Base-by-base conservation (phyloP, 2,329 filamentous ascomycete species). In the Aureobasidium sp. region DNA sequence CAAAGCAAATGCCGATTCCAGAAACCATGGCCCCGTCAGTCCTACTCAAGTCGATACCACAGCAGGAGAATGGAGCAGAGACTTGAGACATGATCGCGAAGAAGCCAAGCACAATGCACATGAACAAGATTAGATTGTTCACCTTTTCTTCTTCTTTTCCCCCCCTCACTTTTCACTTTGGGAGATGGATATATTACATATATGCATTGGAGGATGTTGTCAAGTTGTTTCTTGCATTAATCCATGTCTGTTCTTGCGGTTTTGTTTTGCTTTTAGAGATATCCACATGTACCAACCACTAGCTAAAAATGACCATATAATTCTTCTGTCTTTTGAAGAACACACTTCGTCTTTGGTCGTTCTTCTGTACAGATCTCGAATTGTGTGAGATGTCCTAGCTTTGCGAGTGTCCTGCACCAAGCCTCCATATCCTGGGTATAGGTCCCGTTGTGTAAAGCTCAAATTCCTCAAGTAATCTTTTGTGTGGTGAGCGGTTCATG, bases 11-110 rank as follows among this genome's bases (percentile, higher is more conserved):
- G 29, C 49, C n/a, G 31, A 65, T 1, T 15, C 22, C 33, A 45
- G 37, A n/a, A 24, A 48, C 9, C 24, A 17, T 12, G 60, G 57
- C 3, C 60, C 62, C 7, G 33, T 62, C 14, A 65, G 62, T 37
- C 64, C 64, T 11, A 65, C 64, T 3, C 47, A 62, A 45, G 59
- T 65, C 37, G 57, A 64, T 29, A 48, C 62, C n/a, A 65, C 64
- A 19, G 60, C 56, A 19, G 64, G 64, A 31, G 62, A 65, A 19
- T 65, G 64, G 64, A 59, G 57, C 44, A 44, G 57, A 0, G 29
- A 63, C 27, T 24, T 64, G 31, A 54, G 40, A 47, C 44, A 45
- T 14, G 61, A 63, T 24, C 14, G 24, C 11, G n/a, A 31, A n/a
- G 50, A 49, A 22, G 50, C 49, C n/a, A 33, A 42, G 15, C 15